Base-by-base conservation (phyloP, 768 basidiomycete species). In the Suillus ampliporus region DNA sequence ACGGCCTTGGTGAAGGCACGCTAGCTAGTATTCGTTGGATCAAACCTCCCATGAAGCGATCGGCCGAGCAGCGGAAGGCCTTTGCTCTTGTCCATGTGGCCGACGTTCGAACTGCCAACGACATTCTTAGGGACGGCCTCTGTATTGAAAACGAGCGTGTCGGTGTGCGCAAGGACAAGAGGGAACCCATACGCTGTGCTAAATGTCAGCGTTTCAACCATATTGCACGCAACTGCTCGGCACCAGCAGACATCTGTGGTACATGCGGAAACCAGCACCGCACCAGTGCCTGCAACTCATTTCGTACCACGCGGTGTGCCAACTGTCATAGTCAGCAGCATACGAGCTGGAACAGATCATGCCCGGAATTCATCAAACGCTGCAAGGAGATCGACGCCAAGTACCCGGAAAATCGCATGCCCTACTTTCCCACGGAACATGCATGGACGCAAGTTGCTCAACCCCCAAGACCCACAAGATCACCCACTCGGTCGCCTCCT, bases 11-110 rank as follows among this genome's bases (percentile, higher is more conserved):
- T 31, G 31, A 6, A 3, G 31, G 31, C 31, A 3, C 31, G 31
- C 31, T 31, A 6, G 6, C 6, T 3, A 31, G 31, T 6, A 31
- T 31, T 31, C 31, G 31, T 3, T 31, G 31, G 31, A 31, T 31
- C 31, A 31, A 31, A 31, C 31, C 31, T 3, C 31, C 31, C 6
- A 6, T 6, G 31, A 31, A 31, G 31, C 31, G 6, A 3, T 31
- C 31, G 6, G 31, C 31, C 3, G 31, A 19, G n/a, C 11, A 1
- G 34, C 0, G 56, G 60, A 0, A 34, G 46, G 74, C 74, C 1
- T 70, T 74, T 53, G 52, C 69, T 0, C 66, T 76, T 19, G 43
- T 77, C 4, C 61, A 60, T 0, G 66, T 78, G 57, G 35, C 11
- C 14, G 48, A 61, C 8, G 31, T 59, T 2, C 57, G 68, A 17